Evolutionary conservation across 176 grass and related monocot genomes (phyloP).

Genomic region (Aegilops speltoides): DNA sequence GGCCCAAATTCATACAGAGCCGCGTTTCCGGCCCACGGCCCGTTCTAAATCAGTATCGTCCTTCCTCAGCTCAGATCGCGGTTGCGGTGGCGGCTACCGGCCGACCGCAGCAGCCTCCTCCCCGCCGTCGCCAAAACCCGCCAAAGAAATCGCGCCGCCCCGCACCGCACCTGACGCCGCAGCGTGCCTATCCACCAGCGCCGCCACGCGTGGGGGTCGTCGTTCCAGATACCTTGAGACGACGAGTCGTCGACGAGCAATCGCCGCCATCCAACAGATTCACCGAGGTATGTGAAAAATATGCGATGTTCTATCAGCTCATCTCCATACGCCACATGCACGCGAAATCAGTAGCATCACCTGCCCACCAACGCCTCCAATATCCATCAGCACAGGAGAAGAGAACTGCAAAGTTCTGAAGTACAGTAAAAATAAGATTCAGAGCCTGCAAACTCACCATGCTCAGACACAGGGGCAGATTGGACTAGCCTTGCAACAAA

Average conservation of each 20-base stretch:
- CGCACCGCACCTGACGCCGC: not conserved
- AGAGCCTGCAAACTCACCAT: not conserved
- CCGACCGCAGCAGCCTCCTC: not conserved
- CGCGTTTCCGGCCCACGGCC: too few species aligned
- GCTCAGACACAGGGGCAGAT: not conserved
- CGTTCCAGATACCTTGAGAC: not conserved
- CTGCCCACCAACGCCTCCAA: not conserved
- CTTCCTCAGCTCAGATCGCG: not conserved
- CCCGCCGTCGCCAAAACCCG: too few species aligned
- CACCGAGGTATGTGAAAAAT: not conserved
- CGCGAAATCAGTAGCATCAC: not conserved
- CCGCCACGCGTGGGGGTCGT: not conserved
- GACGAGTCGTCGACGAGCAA: not conserved
- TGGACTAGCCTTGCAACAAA: not conserved
- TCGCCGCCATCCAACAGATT: not conserved
- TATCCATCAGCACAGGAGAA: not conserved
- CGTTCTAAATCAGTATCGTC: too few species aligned
- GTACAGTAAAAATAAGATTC: not conserved
- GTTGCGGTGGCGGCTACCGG: not conserved
- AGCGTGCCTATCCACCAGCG: not conserved
- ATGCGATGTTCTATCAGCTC: not conserved
- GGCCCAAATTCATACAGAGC: too few species aligned
- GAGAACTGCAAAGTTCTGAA: not conserved
- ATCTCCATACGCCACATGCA: not conserved
- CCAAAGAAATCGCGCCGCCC: too few species aligned